These are phyloP conservation scores for Exidia glandulosa DNA, from an alignment of 768 basidiomycete species.

Conservation along the genomic window DNA sequence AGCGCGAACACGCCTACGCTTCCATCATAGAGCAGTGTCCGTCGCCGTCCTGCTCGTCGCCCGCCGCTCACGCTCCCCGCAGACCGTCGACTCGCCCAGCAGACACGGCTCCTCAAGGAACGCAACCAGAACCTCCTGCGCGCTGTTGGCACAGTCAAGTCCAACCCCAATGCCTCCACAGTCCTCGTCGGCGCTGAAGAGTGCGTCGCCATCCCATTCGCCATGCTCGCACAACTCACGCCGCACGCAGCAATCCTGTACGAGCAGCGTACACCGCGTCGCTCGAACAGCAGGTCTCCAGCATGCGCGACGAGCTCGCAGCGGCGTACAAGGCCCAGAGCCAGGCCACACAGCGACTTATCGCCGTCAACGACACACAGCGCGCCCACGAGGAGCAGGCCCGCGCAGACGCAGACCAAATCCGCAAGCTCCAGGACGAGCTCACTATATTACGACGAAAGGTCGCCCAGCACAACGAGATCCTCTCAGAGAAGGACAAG, in stretches of 20 bases:
- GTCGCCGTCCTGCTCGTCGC: conserved; percentile 18
- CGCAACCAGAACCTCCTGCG: conserved; percentile 82
- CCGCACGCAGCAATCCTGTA: conserved; percentile 56
- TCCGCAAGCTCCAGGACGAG: conserved; percentile 70
- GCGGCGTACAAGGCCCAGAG: conserved; percentile 94
- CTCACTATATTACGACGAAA: conserved; percentile 56
- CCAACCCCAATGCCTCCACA: conserved; percentile 50
- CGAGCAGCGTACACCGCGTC: conserved; percentile 82
- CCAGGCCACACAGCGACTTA: conserved; percentile 85
- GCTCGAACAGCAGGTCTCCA: conserved; percentile 87
- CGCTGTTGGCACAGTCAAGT: conserved; percentile 65
- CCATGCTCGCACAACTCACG: background rate
- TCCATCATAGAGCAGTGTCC: conserved; percentile 88
- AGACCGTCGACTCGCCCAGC: conserved; percentile 89
- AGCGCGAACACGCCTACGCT: conserved; percentile 67
- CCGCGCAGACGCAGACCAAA: conserved; percentile 67
- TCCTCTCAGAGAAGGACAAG: conserved; percentile 81
- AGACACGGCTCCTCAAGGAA: conserved; percentile 84
- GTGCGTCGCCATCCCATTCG: conserved; percentile 32
- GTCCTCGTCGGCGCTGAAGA: conserved; percentile 59
- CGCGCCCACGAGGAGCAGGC: conserved; percentile 87
- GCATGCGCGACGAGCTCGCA: conserved; percentile 83
- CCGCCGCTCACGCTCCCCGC: conserved; percentile 7
- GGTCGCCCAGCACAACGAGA: conserved; percentile 72
- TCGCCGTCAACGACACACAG: conserved; percentile 90